These are phyloP conservation scores for Alnus rubra DNA, from an alignment of 306 rosid genomes.

Conservation along the genomic window DNA sequence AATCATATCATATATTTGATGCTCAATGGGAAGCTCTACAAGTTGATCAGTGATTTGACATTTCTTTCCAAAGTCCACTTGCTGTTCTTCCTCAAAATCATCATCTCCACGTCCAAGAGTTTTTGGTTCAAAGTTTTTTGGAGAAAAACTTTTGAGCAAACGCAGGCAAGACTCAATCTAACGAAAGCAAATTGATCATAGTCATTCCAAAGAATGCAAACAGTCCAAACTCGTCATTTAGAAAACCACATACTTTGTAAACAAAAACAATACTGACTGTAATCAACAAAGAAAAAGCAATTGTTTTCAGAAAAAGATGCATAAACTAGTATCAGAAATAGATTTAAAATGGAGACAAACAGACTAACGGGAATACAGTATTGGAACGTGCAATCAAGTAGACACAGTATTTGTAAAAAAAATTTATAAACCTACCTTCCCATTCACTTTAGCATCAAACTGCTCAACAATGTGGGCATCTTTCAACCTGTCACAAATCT, in stretches of 20 bases:
- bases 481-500: conserved; percentile 68
- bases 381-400: not conserved
- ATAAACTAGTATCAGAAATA: not conserved
- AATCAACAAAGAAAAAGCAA: not conserved
- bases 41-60: conserved; percentile 60
- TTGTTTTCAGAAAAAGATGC: not conserved
- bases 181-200: conserved; percentile 13
- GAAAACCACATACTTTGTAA: not conserved
- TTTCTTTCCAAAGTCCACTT: conserved; percentile 46
- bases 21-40: conserved; percentile 78
- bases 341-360: not conserved
- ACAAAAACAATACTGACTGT: not conserved
- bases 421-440: conserved; percentile 52
- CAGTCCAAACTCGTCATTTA: not conserved
- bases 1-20: conserved; percentile 68
- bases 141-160: conserved; percentile 47
- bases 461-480: conserved; percentile 55
- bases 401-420: not conserved
- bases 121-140: conserved; percentile 40
- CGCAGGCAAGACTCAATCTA: conserved; percentile 58
- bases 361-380: not conserved
- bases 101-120: conserved; percentile 41
- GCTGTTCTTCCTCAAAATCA: conserved; percentile 40
- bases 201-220: conserved; percentile 13
- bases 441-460: conserved; percentile 86